Percentiles rank a stretch among this genome's conserved stretches.
phyloP scores from a whole-genome alignment of 2,329 filamentous ascomycete genomes.

The Penicillium sp. region DNA sequence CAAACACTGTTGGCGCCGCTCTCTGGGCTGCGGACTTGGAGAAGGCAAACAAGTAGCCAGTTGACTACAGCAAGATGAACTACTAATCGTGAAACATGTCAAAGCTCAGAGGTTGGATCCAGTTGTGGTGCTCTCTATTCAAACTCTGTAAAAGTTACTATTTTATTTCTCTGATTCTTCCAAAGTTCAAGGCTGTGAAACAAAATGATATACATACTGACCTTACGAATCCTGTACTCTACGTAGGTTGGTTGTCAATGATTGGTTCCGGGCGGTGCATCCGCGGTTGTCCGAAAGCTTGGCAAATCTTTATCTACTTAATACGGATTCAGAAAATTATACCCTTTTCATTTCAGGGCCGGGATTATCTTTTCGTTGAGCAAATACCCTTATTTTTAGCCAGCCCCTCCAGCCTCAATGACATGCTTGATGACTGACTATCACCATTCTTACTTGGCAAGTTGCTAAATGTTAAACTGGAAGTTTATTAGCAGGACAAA shows the following conservation, averaged over 20 bases:
- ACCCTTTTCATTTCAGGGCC: too few species aligned
- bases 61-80: background rate
- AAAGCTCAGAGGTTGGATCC: background rate
- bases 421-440: too few species aligned
- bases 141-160: background rate
- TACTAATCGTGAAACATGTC: background rate
- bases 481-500: background rate
- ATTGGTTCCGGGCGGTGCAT: background rate
- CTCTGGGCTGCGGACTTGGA: conserved; percentile 93
- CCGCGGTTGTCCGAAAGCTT: background rate
- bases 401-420: too few species aligned
- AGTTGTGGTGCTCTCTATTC: background rate
- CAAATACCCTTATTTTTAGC: too few species aligned
- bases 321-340: too few species aligned
- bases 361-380: too few species aligned
- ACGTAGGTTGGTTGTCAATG: too few species aligned
- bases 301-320: background rate
- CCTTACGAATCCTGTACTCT: too few species aligned
- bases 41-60: conserved; percentile 35
- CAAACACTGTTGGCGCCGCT: conserved; percentile 86
- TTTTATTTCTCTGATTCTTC: background rate
- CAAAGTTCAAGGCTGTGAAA: background rate
- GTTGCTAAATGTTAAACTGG: background rate
- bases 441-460: too few species aligned
- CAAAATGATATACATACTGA: too few species aligned